Percentiles rank a stretch among this genome's conserved stretches.
phyloP scores from a whole-genome alignment of 257 asterid species.

The Nicotiana knightiana region DNA sequence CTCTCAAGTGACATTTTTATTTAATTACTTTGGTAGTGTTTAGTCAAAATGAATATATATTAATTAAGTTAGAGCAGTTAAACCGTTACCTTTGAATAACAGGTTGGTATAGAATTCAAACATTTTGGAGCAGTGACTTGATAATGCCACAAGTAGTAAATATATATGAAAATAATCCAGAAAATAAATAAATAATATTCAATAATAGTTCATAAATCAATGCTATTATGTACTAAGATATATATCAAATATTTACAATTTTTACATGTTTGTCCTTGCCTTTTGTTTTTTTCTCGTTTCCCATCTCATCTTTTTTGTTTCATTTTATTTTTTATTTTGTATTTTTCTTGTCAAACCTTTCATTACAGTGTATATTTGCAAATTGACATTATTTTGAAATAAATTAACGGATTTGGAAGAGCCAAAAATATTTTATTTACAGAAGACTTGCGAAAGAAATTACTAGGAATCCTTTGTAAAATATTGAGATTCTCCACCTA shows the following conservation, averaged over 20 bases:
- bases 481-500: not conserved
- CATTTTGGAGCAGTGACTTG: not conserved
- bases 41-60: not conserved
- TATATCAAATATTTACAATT: not conserved
- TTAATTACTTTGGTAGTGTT: not conserved
- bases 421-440: not conserved
- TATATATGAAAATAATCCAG: not conserved
- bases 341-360: not conserved
- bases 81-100: conserved; percentile 5
- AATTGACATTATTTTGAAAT: not conserved
- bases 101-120: not conserved
- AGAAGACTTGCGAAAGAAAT: not conserved
- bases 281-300: not conserved
- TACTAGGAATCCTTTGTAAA: not conserved
- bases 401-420: not conserved
- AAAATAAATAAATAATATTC: no score
- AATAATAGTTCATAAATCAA: not conserved
- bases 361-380: not conserved
- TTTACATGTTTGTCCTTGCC: not conserved
- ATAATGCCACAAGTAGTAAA: not conserved
- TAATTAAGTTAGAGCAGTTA: not conserved
- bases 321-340: no score
- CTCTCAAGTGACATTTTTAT: not conserved
- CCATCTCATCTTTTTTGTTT: not conserved
- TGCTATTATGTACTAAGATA: not conserved